Conservation (phyloP, 768 basidiomycete species). For the Stropharia rugosoannulata region DNA sequence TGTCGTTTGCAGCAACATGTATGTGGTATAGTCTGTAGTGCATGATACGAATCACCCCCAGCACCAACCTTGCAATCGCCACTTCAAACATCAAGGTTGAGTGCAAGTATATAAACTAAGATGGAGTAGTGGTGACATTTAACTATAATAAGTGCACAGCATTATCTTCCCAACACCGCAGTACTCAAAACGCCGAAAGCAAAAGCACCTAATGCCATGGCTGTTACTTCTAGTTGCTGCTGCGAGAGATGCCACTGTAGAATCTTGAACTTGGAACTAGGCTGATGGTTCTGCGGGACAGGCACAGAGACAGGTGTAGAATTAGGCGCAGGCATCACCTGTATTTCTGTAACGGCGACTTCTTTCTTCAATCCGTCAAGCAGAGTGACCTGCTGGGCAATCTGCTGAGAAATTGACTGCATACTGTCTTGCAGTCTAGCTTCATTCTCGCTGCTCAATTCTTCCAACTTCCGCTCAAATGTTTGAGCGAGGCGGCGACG, state of each 20-base stretch:
- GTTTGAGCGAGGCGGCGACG: constrained; percentile 81
- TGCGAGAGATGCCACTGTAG: constrained; percentile 11
- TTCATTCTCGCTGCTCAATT: constrained; percentile 57
- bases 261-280: neutral
- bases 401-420: constrained; percentile 43
- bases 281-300: neutral
- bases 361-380: constrained; percentile 25
- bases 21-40: too few relatives aligned
- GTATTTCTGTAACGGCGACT: constrained; percentile 12
- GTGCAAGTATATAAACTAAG: too few relatives aligned
- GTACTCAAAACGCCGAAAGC: constrained; percentile 31
- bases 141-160: constrained; percentile 6
- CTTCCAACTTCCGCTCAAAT: constrained; percentile 82
- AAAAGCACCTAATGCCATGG: constrained; percentile 35
- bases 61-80: too few relatives aligned
- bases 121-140: constrained; percentile 7
- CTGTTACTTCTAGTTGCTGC: constrained; percentile 29
- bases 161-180: constrained; percentile 24
- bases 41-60: too few relatives aligned
- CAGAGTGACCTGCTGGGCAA: constrained; percentile 45
- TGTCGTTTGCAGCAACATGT: too few relatives aligned
- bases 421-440: constrained; percentile 47
- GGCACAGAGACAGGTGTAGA: neutral
- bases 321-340: neutral
- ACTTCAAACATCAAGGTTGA: too few relatives aligned